Base-by-base conservation (phyloP, 2,329 filamentous ascomycete genomes). In the Hypoxylon sp. region DNA sequence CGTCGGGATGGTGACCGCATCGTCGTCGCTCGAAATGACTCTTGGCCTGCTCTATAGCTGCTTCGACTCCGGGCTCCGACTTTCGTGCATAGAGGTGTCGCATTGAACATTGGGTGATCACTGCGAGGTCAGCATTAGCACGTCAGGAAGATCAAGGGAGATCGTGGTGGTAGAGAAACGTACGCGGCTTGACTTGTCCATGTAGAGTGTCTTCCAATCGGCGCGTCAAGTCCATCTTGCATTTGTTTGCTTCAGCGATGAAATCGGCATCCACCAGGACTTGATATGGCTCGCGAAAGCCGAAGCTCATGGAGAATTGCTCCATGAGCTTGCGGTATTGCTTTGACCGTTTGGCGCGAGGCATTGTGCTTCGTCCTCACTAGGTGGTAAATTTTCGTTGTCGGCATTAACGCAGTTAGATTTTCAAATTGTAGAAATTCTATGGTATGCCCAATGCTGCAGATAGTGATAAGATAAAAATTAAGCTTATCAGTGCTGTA, bases 281-380 rank as follows among this genome's bases (percentile, higher is more conserved):
- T 81, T 98, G 96, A 81, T 97, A 98, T 9, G 96, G 93, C 80
- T 96, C 92, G 72, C 94, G 92, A 79, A 97, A 97, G 65, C 91
- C 91, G 77, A 97, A 97, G 65, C 89, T 89, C 78, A 95, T 86
- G 76, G 90, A 89, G 85, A 94, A 97, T 76, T 95, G 91, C 80
- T 93, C 90, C 90, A 99, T 96, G 75, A 97, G 89, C 88, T 97
- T 97, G 76, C 90, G 88, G 78, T 93, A 93, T 73, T 91, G 89
- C 80, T 92, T 92, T 56, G 88, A 89, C 74, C 88, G 84, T 87
- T 91, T 91, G n/a, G 75, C 76, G 45, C 76, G 74, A 64, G 72
- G 76, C 70, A 76, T 77, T 40, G 71, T 76, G 56, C 3, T 56
- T 68, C n/a, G 49, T 48, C 20, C 8, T 45, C 20, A 30, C 38